A percentile compares a stretch with the other conserved stretches of the same genome.
Evolutionary conservation across 2,329 filamentous ascomycete species (phyloP).

Genomic region (Emergomyces orientalis): DNA sequence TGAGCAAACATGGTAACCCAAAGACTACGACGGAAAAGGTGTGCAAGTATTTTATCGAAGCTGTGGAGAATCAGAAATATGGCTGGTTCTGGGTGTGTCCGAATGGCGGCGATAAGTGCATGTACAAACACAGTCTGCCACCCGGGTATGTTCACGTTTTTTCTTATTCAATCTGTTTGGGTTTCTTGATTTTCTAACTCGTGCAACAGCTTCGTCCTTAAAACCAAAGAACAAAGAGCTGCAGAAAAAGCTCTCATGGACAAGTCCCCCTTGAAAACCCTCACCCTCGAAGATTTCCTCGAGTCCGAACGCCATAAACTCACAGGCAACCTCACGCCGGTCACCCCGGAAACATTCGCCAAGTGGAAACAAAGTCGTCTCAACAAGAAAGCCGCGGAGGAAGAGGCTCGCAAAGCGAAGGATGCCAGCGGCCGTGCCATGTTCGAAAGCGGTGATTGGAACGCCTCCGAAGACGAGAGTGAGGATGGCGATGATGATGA

Average conservation of each 20-base stretch:
- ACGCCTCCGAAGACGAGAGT: conserved; percentile 53
- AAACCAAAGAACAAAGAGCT: conserved; percentile 93
- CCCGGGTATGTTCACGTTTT: conserved; percentile 61
- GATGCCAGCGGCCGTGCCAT: conserved; percentile 90
- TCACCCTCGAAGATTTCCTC: conserved; percentile 94
- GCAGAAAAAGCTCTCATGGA: conserved; percentile 94
- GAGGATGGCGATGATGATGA: conserved; percentile 55
- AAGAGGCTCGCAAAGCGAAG: conserved; percentile 81
- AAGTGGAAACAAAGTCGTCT: conserved; percentile 95
- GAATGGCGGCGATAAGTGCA: conserved; percentile 94
- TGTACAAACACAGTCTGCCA: conserved; percentile 92
- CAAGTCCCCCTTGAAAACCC: conserved; percentile 86
- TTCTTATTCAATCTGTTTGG: not conserved
- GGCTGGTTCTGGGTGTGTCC: conserved; percentile 99
- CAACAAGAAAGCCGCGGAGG: conserved; percentile 91
- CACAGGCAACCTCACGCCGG: conserved; percentile 81
- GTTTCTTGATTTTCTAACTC: conserved; percentile 13
- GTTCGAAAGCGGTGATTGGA: conserved; percentile 96
- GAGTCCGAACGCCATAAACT: conserved; percentile 95
- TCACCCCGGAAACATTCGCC: conserved; percentile 83
- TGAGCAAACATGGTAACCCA: conserved; percentile 96
- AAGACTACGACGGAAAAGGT: conserved; percentile 94
- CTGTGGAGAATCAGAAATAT: conserved; percentile 96
- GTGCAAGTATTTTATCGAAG: conserved; percentile 96
- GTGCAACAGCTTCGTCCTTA: conserved; percentile 69